phyloP scores from a whole-genome alignment of 371 early-diverging fungal species.

The Lichtheimia hyalospora region DNA sequence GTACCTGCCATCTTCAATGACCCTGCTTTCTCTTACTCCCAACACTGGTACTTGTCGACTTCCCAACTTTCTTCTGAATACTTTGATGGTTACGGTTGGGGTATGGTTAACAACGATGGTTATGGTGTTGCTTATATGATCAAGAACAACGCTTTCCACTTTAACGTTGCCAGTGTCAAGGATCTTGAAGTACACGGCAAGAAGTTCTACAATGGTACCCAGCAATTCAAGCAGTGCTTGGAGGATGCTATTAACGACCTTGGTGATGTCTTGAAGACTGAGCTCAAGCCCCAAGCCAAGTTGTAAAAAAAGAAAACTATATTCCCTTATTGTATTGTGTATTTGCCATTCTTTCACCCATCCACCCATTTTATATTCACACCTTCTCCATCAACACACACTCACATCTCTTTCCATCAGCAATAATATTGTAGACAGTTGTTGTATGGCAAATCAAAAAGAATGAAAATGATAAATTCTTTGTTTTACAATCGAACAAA shows the following conservation, averaged over 20 bases:
- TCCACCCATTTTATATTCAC: too few relatives aligned
- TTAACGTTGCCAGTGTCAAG: constrained; percentile 80
- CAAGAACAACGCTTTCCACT: constrained; percentile 77
- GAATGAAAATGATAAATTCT: neutral
- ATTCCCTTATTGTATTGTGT: neutral
- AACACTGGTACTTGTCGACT: constrained; percentile 93
- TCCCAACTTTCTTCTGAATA: constrained; percentile 90
- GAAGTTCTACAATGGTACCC: constrained; percentile 43
- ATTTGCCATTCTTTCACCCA: too few relatives aligned
- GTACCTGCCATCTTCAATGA: constrained; percentile 86
- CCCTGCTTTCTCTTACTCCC: constrained; percentile 76
- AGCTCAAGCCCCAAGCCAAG: constrained; percentile 50
- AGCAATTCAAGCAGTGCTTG: constrained; percentile 57
- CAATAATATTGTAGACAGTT: neutral
- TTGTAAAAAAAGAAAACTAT: constrained; percentile 23
- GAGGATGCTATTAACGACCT: constrained; percentile 74
- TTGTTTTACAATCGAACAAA: too few relatives aligned
- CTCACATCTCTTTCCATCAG: too few relatives aligned
- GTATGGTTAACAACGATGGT: constrained; percentile 93
- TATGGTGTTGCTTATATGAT: constrained; percentile 96
- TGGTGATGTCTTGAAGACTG: constrained; percentile 62
- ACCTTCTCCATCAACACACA: too few relatives aligned
- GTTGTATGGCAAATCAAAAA: neutral
- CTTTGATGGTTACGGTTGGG: constrained; percentile 95
- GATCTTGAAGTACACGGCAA: constrained; percentile 51